These are phyloP conservation scores for Chaetomidium leptoderma DNA, from an alignment of 495 filamentous ascomycete species.

Conservation along the genomic window DNA sequence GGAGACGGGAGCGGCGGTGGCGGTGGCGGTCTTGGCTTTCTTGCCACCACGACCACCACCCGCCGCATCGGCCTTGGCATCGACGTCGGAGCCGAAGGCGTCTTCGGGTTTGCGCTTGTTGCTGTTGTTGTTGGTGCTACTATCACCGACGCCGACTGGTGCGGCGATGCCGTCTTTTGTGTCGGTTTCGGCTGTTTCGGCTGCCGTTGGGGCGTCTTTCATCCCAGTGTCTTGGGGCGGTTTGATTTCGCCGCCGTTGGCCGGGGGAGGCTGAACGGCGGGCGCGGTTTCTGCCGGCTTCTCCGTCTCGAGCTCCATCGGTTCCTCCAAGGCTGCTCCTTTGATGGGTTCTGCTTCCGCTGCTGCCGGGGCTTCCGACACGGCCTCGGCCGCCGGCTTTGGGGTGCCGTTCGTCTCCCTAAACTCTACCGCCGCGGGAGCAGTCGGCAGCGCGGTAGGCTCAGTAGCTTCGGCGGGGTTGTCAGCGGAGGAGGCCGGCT, in stretches of 20 bases:
- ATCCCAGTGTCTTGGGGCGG: constrained; percentile 19
- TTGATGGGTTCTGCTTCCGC: constrained; percentile 2
- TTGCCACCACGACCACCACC: too few species aligned
- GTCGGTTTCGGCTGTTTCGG: not conserved
- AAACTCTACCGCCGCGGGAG: not conserved
- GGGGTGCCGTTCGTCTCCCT: constrained; percentile 13
- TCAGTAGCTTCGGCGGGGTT: constrained; percentile 7
- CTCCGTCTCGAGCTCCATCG: not conserved
- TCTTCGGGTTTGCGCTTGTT: constrained; percentile 20
- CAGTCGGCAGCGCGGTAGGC: not conserved
- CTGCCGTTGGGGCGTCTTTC: constrained; percentile 19
- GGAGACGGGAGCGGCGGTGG: not conserved
- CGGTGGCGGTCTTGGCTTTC: constrained; percentile 33
- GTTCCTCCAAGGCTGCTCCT: constrained; percentile 10
- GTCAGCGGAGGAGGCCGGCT: constrained; percentile 2
- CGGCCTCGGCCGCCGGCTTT: constrained; percentile 9
- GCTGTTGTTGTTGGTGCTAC: constrained; percentile 3
- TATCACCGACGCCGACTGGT: not conserved
- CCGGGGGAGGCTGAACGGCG: constrained; percentile 2
- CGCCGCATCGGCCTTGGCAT: constrained; percentile 9
- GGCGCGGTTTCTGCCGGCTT: constrained; percentile 8
- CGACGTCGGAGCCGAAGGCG: constrained; percentile 20
- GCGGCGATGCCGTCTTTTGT: not conserved
- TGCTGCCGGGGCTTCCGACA: not conserved
- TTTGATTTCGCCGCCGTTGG: constrained; percentile 12